Evolutionary conservation across 805 yeast genomes (phyloP).

Genomic region (Zygoascus bituminiphila): DNA sequence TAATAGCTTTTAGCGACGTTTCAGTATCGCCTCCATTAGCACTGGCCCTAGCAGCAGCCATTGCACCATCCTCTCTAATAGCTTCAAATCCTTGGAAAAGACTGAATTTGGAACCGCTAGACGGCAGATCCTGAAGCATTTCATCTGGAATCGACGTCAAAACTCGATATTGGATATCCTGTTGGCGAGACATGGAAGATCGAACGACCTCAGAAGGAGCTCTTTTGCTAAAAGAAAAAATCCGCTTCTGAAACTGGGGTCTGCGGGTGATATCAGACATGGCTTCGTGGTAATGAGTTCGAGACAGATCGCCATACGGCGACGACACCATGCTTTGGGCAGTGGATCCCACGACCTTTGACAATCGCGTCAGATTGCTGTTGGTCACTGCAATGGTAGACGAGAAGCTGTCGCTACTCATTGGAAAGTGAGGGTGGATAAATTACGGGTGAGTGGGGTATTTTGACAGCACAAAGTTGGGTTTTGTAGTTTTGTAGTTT

Average conservation of each 20-base stretch:
- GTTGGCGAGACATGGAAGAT: slow-evolving; percentile 20
- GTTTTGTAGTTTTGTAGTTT: too few relatives aligned
- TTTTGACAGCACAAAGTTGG: too few relatives aligned
- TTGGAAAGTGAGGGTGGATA: too few relatives aligned
- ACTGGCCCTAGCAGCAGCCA: not conserved
- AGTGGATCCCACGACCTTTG: slow-evolving; percentile 32
- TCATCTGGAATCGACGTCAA: slow-evolving; percentile 54
- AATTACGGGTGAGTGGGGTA: too few relatives aligned
- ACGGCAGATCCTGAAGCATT: slow-evolving; percentile 47
- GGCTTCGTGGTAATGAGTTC: slow-evolving; percentile 37
- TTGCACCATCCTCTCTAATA: slow-evolving; percentile 20
- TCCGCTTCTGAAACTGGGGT: slow-evolving; percentile 34
- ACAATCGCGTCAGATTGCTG: slow-evolving; percentile 29
- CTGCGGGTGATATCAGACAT: slow-evolving; percentile 37
- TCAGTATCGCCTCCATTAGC: not conserved
- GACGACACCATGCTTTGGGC: slow-evolving; percentile 26
- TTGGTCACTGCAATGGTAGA: slow-evolving; percentile 33
- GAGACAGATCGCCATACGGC: slow-evolving; percentile 32
- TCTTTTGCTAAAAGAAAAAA: slow-evolving; percentile 26
- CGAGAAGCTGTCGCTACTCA: slow-evolving; percentile 24
- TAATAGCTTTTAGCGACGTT: not conserved
- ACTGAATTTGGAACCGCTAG: slow-evolving; percentile 33
- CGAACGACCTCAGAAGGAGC: slow-evolving; percentile 30
- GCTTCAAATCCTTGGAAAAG: slow-evolving; percentile 67
- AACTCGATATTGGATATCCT: slow-evolving; percentile 40